Percentiles rank a stretch among this genome's conserved stretches.
Conservation (phyloP, 1,139 yeast genomes). For the Debaryomycetaceae sp. region DNA sequence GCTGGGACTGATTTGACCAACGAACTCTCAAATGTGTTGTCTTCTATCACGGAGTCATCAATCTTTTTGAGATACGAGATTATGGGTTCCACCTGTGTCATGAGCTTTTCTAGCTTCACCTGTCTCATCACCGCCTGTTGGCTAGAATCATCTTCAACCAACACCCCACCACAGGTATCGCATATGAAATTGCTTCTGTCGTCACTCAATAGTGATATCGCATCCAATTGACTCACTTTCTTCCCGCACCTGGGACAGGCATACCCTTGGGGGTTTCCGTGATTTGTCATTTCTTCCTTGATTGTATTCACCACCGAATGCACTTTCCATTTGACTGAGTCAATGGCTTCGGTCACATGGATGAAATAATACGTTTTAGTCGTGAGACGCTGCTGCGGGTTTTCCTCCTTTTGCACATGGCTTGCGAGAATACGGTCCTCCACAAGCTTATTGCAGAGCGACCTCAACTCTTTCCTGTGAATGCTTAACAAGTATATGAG, state of each 20-base stretch:
- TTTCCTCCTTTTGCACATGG: slow-evolving; percentile 82
- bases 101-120: slow-evolving; percentile 74
- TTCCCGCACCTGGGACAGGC: slow-evolving; percentile 83
- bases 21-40: slow-evolving; percentile 81
- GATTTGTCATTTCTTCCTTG: slow-evolving; percentile 75
- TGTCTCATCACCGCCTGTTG: slow-evolving; percentile 80
- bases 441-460: slow-evolving; percentile 73
- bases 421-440: slow-evolving; percentile 73
- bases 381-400: slow-evolving; percentile 61
- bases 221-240: slow-evolving; percentile 82
- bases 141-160: slow-evolving; percentile 86
- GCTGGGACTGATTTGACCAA: slow-evolving; percentile 81
- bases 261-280: slow-evolving; percentile 91
- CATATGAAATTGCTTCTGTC: slow-evolving; percentile 82
- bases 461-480: slow-evolving; percentile 81
- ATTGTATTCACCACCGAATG: slow-evolving; percentile 77
- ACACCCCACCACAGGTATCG: slow-evolving; percentile 72
- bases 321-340: slow-evolving; percentile 94
- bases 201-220: slow-evolving; percentile 73
- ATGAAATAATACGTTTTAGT: slow-evolving; percentile 82
- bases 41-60: slow-evolving; percentile 82
- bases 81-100: slow-evolving; percentile 88
- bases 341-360: slow-evolving; percentile 90
- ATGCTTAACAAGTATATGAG: slow-evolving; percentile 75
- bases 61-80: slow-evolving; percentile 79